Percentiles rank a stretch among this genome's conserved stretches.
Conservation (phyloP, 129 eudicot genomes). For the Apium graveolens region DNA sequence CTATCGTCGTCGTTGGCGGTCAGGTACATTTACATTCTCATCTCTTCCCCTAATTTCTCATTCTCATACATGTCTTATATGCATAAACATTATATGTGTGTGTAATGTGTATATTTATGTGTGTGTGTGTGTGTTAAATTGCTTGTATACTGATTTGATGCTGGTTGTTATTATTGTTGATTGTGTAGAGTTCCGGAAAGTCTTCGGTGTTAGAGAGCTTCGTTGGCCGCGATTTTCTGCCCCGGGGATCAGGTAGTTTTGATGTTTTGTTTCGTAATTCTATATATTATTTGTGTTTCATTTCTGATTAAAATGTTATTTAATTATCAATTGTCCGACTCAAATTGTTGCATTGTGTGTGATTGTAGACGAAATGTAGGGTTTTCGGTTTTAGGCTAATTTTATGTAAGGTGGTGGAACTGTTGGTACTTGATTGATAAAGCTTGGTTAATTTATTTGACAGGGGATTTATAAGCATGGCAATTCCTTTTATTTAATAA, state of each 20-base stretch:
- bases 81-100: not conserved
- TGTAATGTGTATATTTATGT: not conserved
- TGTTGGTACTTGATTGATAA: not conserved
- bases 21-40: constrained; percentile 34
- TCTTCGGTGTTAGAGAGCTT: constrained; percentile 64
- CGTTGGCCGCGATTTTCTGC: constrained; percentile 58
- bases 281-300: not conserved
- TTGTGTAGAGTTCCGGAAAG: constrained; percentile 53
- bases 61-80: not conserved
- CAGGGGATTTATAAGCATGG: not conserved
- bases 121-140: constrained; percentile 4
- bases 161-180: constrained; percentile 6
- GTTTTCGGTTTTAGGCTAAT: not conserved
- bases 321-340: not conserved
- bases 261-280: not conserved
- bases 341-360: not conserved
- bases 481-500: not conserved
- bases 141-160: not conserved
- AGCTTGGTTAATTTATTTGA: not conserved
- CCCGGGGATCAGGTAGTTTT: constrained; percentile 45
- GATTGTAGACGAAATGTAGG: not conserved
- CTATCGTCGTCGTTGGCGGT: constrained; percentile 65
- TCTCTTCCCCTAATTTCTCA: not conserved
- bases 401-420: not conserved
- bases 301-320: not conserved